A percentile compares a stretch with the other conserved stretches of the same genome.
phyloP scores from a whole-genome alignment of 176 grass and related monocot species.

The Zoysia japonica region DNA sequence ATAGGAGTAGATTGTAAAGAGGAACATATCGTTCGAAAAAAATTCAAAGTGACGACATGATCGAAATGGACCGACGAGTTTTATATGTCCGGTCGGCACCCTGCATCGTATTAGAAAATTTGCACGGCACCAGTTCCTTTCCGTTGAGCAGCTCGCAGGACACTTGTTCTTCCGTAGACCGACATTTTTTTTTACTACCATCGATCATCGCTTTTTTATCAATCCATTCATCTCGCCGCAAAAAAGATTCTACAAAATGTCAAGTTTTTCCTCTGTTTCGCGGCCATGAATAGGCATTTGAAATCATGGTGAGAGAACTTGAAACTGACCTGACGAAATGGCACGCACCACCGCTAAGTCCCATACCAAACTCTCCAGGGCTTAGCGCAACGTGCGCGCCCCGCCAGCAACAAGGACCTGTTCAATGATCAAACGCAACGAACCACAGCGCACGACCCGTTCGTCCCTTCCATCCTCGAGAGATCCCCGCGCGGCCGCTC shows the following conservation, averaged over 20 bases:
- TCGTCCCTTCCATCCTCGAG: not conserved
- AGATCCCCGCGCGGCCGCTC: slow-evolving; percentile 18
- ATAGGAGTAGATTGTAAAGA: not conserved
- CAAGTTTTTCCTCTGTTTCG: too few species aligned
- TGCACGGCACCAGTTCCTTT: not conserved
- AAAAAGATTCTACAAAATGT: too few species aligned
- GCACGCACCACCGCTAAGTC: not conserved
- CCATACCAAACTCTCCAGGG: not conserved
- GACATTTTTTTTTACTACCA: not conserved
- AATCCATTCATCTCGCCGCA: too few species aligned
- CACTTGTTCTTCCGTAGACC: not conserved
- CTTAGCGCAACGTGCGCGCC: not conserved
- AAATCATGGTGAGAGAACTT: too few species aligned
- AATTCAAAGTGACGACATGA: not conserved
- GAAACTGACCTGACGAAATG: too few species aligned
- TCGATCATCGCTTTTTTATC: not conserved
- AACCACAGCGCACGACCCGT: slow-evolving; percentile 11
- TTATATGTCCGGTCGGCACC: not conserved
- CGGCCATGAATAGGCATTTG: too few species aligned
- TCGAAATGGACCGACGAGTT: not conserved
- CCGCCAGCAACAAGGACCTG: not conserved
- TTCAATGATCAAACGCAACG: slow-evolving; percentile 10
- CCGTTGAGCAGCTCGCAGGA: not conserved
- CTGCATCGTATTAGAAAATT: not conserved
- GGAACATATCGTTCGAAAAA: not conserved